These are phyloP conservation scores for Trichoderma gracile DNA, from an alignment of 2,329 filamentous ascomycete species.

Conservation along the genomic window DNA sequence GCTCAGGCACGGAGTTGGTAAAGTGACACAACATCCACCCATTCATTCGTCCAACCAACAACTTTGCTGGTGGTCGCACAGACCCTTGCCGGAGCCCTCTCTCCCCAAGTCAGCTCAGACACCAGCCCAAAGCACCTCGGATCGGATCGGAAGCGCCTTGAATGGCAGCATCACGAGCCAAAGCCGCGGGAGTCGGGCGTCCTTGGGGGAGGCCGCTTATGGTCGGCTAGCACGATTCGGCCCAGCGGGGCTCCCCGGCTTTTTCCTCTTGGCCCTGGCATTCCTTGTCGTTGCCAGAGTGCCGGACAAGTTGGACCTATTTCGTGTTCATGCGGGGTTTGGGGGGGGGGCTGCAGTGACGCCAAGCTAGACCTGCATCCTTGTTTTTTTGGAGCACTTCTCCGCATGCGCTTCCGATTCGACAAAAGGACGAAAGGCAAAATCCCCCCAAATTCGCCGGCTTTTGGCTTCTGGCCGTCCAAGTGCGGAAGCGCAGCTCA, in stretches of 20 bases:
- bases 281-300: constrained; percentile 10
- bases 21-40: not conserved
- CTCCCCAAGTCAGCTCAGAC: not conserved
- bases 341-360: not conserved
- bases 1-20: not conserved
- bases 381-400: constrained; percentile 11
- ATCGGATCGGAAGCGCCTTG: constrained; percentile 17
- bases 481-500: not conserved
- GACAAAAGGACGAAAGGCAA: not conserved
- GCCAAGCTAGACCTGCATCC: constrained; percentile 21
- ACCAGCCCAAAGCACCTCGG: constrained; percentile 20
- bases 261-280: not conserved
- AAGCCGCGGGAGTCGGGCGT: not conserved
- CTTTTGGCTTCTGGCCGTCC: not conserved
- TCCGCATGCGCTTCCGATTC: constrained; percentile 23
- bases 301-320: not conserved
- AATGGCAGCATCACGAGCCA: constrained; percentile 9
- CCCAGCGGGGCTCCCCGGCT: constrained; percentile 17
- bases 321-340: not conserved
- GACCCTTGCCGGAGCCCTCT: not conserved
- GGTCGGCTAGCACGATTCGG: constrained; percentile 24
- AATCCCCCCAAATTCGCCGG: not conserved
- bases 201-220: constrained; percentile 18
- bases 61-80: not conserved
- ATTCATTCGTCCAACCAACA: not conserved